These are phyloP conservation scores for Zychaea mexicana DNA, from an alignment of 371 early-diverging fungal genomes.

Conservation along the genomic window DNA sequence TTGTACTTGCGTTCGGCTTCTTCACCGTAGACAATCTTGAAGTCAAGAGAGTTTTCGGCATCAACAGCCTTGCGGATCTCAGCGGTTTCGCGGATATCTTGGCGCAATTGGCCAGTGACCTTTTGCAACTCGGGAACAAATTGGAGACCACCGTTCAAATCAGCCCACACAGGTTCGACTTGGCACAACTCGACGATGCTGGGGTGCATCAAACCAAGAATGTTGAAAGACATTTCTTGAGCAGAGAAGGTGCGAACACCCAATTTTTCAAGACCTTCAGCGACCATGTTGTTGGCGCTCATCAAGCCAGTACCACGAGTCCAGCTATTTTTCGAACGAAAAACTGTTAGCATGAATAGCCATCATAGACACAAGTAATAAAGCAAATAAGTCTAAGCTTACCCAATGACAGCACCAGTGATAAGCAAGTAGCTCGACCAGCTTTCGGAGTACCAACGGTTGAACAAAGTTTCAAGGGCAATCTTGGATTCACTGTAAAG, in stretches of 20 bases:
- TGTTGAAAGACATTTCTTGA: constrained; percentile 95
- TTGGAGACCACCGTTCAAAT: constrained; percentile 92
- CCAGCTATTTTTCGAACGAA: constrained; percentile 55
- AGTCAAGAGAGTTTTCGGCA: constrained; percentile 78
- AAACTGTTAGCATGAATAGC: constrained; percentile 4
- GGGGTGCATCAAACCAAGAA: constrained; percentile 90
- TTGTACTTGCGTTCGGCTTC: constrained; percentile 78
- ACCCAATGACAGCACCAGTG: constrained; percentile 93
- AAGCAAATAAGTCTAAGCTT: constrained; percentile 14
- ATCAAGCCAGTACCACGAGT: constrained; percentile 97
- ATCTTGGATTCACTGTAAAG: constrained; percentile 95
- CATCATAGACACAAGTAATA: neutral
- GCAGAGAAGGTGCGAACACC: constrained; percentile 95
- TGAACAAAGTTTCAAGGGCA: constrained; percentile 88
- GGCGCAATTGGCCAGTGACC: constrained; percentile 74
- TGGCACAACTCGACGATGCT: constrained; percentile 78
- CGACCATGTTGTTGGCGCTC: constrained; percentile 90
- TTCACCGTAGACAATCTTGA: constrained; percentile 74
- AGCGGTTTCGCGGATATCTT: constrained; percentile 78
- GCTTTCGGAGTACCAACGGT: constrained; percentile 91
- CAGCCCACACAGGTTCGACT: constrained; percentile 90
- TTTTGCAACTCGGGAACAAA: constrained; percentile 81
- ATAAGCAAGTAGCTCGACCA: constrained; percentile 91
- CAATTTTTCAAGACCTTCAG: constrained; percentile 87
- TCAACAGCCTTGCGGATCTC: constrained; percentile 88